Percentiles rank a stretch among this genome's conserved stretches.
Evolutionary conservation across 2,329 filamentous ascomycete genomes (phyloP).

Genomic region (Thelonectria discophora): DNA sequence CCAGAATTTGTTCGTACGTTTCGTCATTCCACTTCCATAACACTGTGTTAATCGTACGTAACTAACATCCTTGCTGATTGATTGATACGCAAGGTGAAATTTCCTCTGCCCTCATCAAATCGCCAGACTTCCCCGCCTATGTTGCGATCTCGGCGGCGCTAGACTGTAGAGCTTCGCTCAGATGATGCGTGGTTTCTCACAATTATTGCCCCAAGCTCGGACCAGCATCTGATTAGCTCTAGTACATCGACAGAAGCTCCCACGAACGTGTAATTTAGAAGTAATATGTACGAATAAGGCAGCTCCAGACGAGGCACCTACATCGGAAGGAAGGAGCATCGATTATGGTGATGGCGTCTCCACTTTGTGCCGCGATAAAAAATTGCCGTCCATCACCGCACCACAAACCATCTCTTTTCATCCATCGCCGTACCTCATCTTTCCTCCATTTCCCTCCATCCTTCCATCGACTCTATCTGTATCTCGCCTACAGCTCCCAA

Average conservation of each 20-base stretch:
- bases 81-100: not conserved
- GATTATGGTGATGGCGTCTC: not conserved
- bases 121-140: not conserved
- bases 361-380: constrained; percentile 10
- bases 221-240: not conserved
- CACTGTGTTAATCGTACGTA: not conserved
- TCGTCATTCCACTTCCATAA: constrained; percentile 5
- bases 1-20: constrained; percentile 3
- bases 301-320: too few species aligned
- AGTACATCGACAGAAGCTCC: too few species aligned
- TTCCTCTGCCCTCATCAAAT: not conserved
- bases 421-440: not conserved
- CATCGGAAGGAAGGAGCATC: not conserved
- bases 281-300: too few species aligned
- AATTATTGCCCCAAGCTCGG: constrained; percentile 1
- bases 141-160: constrained; percentile 2
- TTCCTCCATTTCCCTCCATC: constrained; percentile 5
- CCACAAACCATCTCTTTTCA: not conserved
- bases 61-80: not conserved
- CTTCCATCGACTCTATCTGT: not conserved
- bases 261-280: too few species aligned
- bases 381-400: constrained; percentile 10
- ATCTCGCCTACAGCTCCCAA: not conserved
- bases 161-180: not conserved
- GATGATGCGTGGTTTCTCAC: not conserved